phyloP scores from a whole-genome alignment of 371 early-diverging fungal species.

The Umbelopsis sp. region DNA sequence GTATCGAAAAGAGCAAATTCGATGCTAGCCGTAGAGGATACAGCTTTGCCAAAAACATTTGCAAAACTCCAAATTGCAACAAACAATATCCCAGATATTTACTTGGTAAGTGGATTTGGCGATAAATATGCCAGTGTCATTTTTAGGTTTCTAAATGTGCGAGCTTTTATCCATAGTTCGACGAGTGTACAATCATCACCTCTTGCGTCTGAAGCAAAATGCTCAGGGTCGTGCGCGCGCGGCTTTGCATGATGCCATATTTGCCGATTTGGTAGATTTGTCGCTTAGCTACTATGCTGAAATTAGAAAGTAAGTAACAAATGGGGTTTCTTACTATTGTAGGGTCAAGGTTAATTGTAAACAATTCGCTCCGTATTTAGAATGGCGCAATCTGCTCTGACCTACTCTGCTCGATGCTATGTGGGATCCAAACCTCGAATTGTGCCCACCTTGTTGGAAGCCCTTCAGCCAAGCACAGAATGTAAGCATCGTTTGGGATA shows the following conservation, averaged over 20 bases:
- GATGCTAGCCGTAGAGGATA: constrained; percentile 59
- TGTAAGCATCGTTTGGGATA: constrained; percentile 26
- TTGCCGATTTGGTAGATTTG: constrained; percentile 63
- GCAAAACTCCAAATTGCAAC: constrained; percentile 44
- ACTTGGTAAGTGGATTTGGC: constrained; percentile 34
- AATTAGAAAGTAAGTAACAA: constrained; percentile 61
- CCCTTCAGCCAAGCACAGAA: constrained; percentile 45
- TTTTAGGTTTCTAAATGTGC: no score
- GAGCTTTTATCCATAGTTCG: constrained; percentile 33
- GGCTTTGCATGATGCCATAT: constrained; percentile 52
- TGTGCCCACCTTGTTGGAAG: constrained; percentile 63
- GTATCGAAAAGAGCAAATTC: constrained; percentile 58
- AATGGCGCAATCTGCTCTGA: constrained; percentile 64
- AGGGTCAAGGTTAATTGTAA: not conserved
- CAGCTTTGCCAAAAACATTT: constrained; percentile 59
- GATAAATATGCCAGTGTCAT: not conserved
- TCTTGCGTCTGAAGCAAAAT: constrained; percentile 66
- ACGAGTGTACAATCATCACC: constrained; percentile 60
- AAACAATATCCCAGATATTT: constrained; percentile 58
- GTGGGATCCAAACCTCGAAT: constrained; percentile 58
- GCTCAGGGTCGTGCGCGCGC: constrained; percentile 49
- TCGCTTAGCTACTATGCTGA: constrained; percentile 76
- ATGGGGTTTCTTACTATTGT: not conserved
- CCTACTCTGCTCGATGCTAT: constrained; percentile 57
- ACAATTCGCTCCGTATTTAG: constrained; percentile 22